phyloP scores from a whole-genome alignment of 2,329 filamentous ascomycete genomes.

The Diaporthe batatas region DNA sequence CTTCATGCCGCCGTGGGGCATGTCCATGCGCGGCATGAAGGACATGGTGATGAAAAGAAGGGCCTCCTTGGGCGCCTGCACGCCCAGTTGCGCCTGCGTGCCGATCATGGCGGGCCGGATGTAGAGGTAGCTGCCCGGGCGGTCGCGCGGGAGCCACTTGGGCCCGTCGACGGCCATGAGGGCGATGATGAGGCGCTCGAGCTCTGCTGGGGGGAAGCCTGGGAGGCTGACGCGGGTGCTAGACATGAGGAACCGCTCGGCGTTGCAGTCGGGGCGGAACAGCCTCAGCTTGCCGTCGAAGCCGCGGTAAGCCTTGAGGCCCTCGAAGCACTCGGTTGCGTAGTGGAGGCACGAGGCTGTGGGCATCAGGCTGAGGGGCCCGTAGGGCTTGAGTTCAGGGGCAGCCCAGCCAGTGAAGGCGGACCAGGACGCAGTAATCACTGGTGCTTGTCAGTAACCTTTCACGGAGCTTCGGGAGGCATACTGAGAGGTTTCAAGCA shows the following conservation, averaged over 20 bases:
- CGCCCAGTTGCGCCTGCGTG: slow-evolving; percentile 83
- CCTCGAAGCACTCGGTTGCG: slow-evolving; percentile 92
- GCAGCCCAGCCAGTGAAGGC: slow-evolving; percentile 75
- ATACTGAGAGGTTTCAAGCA: not conserved
- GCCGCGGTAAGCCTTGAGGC: slow-evolving; percentile 84
- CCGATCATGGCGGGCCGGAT: slow-evolving; percentile 90
- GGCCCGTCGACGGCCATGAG: slow-evolving; percentile 80
- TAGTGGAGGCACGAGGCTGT: slow-evolving; percentile 88
- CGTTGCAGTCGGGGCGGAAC: slow-evolving; percentile 83
- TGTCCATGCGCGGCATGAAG: slow-evolving; percentile 71
- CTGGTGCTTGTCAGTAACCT: not conserved
- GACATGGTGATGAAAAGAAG: slow-evolving; percentile 85
- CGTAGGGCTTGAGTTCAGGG: slow-evolving; percentile 82
- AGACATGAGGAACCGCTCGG: slow-evolving; percentile 72
- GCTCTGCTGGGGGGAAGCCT: slow-evolving; percentile 76
- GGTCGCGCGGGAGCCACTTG: slow-evolving; percentile 82
- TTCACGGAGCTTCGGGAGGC: not conserved
- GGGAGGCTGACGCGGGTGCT: slow-evolving; percentile 79
- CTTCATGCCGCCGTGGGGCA: slow-evolving; percentile 71
- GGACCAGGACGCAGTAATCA: slow-evolving; percentile 82
- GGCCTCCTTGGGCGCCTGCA: slow-evolving; percentile 84
- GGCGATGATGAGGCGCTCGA: slow-evolving; percentile 79
- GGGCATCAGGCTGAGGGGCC: slow-evolving; percentile 82
- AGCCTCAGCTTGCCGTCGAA: slow-evolving; percentile 80
- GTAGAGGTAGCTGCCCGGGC: slow-evolving; percentile 82